Conservation (phyloP, 345 rosid genomes). For the Sisymbrium irio region DNA sequence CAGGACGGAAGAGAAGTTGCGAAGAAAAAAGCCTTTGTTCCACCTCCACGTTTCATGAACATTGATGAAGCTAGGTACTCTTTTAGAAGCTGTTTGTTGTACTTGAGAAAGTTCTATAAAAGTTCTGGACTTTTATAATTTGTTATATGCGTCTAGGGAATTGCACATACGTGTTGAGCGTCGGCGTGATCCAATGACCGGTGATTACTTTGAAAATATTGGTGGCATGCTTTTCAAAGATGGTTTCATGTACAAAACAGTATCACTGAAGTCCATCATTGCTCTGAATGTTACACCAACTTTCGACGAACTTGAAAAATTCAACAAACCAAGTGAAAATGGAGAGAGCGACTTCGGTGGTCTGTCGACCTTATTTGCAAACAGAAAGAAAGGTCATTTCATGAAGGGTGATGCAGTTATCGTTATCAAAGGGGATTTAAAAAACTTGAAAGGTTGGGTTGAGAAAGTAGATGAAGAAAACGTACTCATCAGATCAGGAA, state of each 20-base stretch:
- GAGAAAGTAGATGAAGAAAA: conserved; percentile 98
- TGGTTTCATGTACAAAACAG: conserved; percentile 81
- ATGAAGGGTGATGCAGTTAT: conserved; percentile 98
- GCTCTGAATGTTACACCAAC: conserved; percentile 74
- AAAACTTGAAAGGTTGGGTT: conserved; percentile 93
- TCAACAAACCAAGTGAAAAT: conserved; percentile 68
- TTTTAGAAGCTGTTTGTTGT: background rate
- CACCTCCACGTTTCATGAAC: conserved; percentile 96
- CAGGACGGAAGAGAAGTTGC: conserved; percentile 89
- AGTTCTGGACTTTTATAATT: background rate
- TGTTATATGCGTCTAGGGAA: conserved; percentile 50
- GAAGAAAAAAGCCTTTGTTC: conserved; percentile 90
- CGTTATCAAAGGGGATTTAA: conserved; percentile 88
- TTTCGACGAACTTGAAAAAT: conserved; percentile 96
- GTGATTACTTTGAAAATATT: conserved; percentile 87
- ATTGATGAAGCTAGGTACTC: conserved; percentile 90
- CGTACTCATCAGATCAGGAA: conserved; percentile 80
- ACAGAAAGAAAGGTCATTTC: conserved; percentile 95
- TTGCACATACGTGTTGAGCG: conserved; percentile 92
- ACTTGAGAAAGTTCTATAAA: background rate
- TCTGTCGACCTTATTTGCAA: conserved; percentile 82
- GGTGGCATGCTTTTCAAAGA: conserved; percentile 83
- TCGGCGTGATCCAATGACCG: conserved; percentile 77
- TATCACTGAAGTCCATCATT: conserved; percentile 83
- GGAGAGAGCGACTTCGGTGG: conserved; percentile 75